Base-by-base conservation (phyloP, 176 grass and related monocot species). In the Saccharum officinarum region DNA sequence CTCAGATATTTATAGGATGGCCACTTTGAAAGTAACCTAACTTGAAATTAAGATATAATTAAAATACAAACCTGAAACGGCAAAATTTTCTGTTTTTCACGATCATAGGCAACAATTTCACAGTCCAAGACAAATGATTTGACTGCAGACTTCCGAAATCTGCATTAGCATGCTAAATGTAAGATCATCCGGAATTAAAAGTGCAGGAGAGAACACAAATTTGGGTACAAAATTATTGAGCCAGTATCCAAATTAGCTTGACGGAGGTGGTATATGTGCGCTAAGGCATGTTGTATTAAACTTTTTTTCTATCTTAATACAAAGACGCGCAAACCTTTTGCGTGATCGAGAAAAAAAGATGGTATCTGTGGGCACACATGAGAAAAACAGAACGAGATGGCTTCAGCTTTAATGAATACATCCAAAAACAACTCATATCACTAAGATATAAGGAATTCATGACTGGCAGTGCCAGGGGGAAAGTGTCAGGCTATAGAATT, bases 111-210 rank as follows among this genome's bases (percentile, higher is more conserved):
- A 87, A 99, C 93, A 73, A 99, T 96, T 82, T 99, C 93, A 79
- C 93, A 99, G 73, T 99, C 97, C 81, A 99, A 82, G 71, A 99
- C 93, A 91, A 99, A 99, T 30, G 97, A 94, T 70, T 94, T 96
- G 52, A 91, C 92, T 61, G 80, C 85, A 82, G 89, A 36, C 71
- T 99, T 99, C 68, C 88, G 91, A 76, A 99, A 94, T 91, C 97
- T 99, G 86, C 88, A 86, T 78, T 84, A 49, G 76, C 61, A 82
- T 82, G 83, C 73, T 75, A 81, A 81, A 83, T 10, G 62, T 80
- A 86, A 76, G 68, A 61, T 81, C 2, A 30, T 26, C 59, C 0
- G 14, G 52, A 82, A 87, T 23, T 68, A 41, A 49, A 82, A 70
- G 73, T 37, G 47, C 74, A 45, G 17, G 18, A 83, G 3, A 40